A percentile compares a stretch with the other conserved stretches of the same genome.
These are phyloP conservation scores for Backusella psychrophila DNA, from an alignment of 192 early-diverging fungal genomes.

Conservation along the genomic window DNA sequence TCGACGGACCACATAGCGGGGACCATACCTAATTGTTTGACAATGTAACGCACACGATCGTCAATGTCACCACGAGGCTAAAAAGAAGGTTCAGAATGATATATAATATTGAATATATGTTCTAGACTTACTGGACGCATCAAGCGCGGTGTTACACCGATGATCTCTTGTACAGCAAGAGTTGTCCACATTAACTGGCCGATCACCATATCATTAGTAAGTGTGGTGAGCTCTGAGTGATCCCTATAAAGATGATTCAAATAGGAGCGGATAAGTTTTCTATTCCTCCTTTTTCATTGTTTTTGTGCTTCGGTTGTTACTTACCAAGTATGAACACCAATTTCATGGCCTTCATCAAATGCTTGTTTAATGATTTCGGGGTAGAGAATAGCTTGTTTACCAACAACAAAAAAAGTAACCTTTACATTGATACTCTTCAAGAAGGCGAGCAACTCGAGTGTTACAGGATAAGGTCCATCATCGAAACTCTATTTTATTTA, in stretches of 20 bases:
- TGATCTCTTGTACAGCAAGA: slow-evolving; percentile 46
- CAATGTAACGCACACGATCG: slow-evolving; percentile 55
- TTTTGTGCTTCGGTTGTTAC: neutral
- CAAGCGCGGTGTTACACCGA: slow-evolving; percentile 44
- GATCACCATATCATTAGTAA: slow-evolving; percentile 65
- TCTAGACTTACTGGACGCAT: slow-evolving; percentile 43
- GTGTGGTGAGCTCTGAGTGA: slow-evolving; percentile 53
- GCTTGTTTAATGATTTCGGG: slow-evolving; percentile 38
- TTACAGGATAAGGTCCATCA: slow-evolving; percentile 48
- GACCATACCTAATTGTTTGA: slow-evolving; percentile 42
- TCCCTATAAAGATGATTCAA: slow-evolving; percentile 29
- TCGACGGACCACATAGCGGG: slow-evolving; percentile 41
- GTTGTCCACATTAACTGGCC: slow-evolving; percentile 69
- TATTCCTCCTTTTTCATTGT: neutral
- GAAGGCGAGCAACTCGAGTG: slow-evolving; percentile 38
- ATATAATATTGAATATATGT: neutral
- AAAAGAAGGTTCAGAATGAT: neutral
- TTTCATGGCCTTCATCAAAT: slow-evolving; percentile 35
- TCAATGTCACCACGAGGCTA: slow-evolving; percentile 64
- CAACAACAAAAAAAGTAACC: slow-evolving; percentile 56
- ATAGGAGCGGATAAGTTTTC: neutral
- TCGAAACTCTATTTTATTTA: slow-evolving; percentile 40
- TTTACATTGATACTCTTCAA: slow-evolving; percentile 39
- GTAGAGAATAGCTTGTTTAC: slow-evolving; percentile 45
- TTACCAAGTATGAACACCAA: slow-evolving; percentile 44